These are phyloP conservation scores for Cryphonectria nitschkei DNA, from an alignment of 2,329 filamentous ascomycete genomes.

Conservation along the genomic window DNA sequence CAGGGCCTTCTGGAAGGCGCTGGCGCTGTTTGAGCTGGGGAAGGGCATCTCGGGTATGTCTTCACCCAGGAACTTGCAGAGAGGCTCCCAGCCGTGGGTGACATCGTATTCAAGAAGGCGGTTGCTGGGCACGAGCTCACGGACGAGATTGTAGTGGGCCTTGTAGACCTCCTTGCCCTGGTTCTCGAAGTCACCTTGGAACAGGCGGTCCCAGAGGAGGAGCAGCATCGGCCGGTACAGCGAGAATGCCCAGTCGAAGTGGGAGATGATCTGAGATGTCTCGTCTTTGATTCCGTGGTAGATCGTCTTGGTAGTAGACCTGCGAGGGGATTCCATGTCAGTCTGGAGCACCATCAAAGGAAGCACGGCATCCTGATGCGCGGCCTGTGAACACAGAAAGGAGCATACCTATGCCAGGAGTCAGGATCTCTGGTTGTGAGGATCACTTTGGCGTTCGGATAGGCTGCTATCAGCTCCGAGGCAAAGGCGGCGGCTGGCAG, in stretches of 20 bases:
- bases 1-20: conserved; percentile 19
- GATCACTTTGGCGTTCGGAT: conserved; percentile 54
- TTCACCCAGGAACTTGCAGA: conserved; percentile 45
- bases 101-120: conserved; percentile 43
- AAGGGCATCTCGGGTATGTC: conserved; percentile 40
- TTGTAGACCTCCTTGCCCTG: conserved; percentile 25
- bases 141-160: conserved; percentile 24
- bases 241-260: conserved; percentile 29
- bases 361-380: no score
- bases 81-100: conserved; percentile 46
- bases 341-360: background rate
- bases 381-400: conserved; percentile 16
- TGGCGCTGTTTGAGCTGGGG: conserved; percentile 38
- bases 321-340: conserved; percentile 24
- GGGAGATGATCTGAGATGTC: conserved; percentile 24
- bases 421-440: conserved; percentile 45
- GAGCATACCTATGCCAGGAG: conserved; percentile 43
- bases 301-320: conserved; percentile 25
- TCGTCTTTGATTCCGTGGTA: conserved; percentile 25
- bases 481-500: conserved; percentile 38
- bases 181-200: conserved; percentile 28
- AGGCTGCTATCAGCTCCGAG: conserved; percentile 49
- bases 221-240: conserved; percentile 29
- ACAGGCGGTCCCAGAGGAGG: conserved; percentile 26
- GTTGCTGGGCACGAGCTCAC: conserved; percentile 38